Conservation (phyloP, 371 early-diverging fungal species). For the Apophysomyces trapeziformis region DNA sequence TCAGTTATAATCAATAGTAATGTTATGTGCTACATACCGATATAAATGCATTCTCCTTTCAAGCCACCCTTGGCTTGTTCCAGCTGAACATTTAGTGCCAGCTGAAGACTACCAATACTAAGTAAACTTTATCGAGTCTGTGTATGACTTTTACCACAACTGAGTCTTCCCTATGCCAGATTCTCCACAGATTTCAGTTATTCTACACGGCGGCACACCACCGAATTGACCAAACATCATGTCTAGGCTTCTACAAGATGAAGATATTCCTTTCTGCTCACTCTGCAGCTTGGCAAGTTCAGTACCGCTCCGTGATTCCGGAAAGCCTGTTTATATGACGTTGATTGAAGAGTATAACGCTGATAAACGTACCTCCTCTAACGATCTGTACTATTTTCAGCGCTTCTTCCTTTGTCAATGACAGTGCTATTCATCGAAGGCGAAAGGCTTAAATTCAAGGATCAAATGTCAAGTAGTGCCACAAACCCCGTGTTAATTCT, state of each 20-base stretch:
- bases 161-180: slow-evolving; percentile 75
- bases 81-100: slow-evolving; percentile 61
- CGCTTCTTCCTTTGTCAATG: slow-evolving; percentile 12
- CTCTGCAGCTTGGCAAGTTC: slow-evolving; percentile 11
- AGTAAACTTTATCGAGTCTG: background rate
- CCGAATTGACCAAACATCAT: slow-evolving; percentile 35
- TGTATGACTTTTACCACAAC: slow-evolving; percentile 47
- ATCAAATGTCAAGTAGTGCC: background rate
- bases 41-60: slow-evolving; percentile 65
- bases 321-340: background rate
- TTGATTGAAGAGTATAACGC: background rate
- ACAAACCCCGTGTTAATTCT: slow-evolving; percentile 30
- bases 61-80: slow-evolving; percentile 40
- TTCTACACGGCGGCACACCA: slow-evolving; percentile 55
- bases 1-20: background rate
- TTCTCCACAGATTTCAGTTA: slow-evolving; percentile 71
- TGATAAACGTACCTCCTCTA: slow-evolving; percentile 16
- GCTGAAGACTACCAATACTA: slow-evolving; percentile 56
- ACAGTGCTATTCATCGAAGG: slow-evolving; percentile 8
- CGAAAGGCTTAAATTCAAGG: background rate
- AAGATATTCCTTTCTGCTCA: slow-evolving; percentile 32
- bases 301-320: background rate
- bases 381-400: slow-evolving; percentile 8
- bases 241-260: slow-evolving; percentile 50
- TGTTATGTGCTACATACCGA: slow-evolving; percentile 43